These are phyloP conservation scores for Brassica napus DNA, from an alignment of 345 rosid species.

Conservation along the genomic window DNA sequence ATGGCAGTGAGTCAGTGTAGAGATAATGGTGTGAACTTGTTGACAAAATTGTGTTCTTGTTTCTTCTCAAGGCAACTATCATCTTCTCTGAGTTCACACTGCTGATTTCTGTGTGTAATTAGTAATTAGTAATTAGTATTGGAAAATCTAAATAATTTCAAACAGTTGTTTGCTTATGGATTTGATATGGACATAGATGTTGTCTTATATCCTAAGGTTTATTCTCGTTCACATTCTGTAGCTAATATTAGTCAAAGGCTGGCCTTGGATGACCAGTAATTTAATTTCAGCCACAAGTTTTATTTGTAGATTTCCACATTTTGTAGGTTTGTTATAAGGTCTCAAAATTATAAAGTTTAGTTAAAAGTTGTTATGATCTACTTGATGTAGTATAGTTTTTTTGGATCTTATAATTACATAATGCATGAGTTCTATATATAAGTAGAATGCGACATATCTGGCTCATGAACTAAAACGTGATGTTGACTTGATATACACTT, in stretches of 20 bases:
- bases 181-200: slow-evolving; percentile 9
- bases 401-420: neutral
- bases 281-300: neutral
- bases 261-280: neutral
- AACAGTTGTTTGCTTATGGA: slow-evolving; percentile 29
- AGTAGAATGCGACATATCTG: neutral
- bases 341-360: neutral
- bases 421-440: neutral
- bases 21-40: slow-evolving; percentile 15
- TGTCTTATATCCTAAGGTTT: slow-evolving; percentile 14
- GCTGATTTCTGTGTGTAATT: slow-evolving; percentile 4
- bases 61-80: neutral
- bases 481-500: neutral
- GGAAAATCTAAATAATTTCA: neutral
- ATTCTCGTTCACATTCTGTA: slow-evolving; percentile 13
- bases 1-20: slow-evolving; percentile 16
- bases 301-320: slow-evolving; percentile 1
- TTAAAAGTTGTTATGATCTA: neutral
- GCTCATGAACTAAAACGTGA: neutral
- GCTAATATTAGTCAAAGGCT: slow-evolving; percentile 13
- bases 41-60: slow-evolving; percentile 14
- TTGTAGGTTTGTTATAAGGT: neutral
- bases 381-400: neutral
- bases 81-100: slow-evolving; percentile 16
- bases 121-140: neutral